A percentile compares a stretch with the other conserved stretches of the same genome.
Conservation (phyloP, 2,329 filamentous ascomycete species). For the Calonectria ilicicola region DNA sequence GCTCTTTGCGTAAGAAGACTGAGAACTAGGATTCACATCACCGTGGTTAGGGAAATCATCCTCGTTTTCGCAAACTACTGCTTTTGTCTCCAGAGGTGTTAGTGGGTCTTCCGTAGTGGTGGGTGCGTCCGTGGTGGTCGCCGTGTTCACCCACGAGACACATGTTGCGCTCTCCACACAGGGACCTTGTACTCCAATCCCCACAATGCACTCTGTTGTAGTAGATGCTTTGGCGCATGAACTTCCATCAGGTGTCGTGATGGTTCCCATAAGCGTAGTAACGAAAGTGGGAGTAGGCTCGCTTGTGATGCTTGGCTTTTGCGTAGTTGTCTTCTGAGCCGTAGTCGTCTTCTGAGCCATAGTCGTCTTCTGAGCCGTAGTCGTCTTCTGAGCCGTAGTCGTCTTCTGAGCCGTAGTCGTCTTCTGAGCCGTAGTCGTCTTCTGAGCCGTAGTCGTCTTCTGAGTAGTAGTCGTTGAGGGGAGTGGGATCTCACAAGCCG, state of each 20-base stretch:
- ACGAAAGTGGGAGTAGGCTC: too few relatives aligned
- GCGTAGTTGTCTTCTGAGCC: too few relatives aligned
- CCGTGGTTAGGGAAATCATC: not conserved
- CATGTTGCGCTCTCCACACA: conserved; percentile 4
- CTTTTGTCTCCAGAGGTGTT: conserved; percentile 3
- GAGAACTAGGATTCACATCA: not conserved
- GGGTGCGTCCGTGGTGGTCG: not conserved
- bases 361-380: not conserved
- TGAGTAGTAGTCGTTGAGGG: not conserved
- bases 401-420: too few relatives aligned
- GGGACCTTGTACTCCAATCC: not conserved
- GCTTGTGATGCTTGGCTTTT: too few relatives aligned
- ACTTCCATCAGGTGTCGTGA: too few relatives aligned
- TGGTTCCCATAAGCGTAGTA: too few relatives aligned
- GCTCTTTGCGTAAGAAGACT: not conserved
- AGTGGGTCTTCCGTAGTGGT: not conserved
- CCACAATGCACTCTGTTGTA: not conserved
- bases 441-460: too few relatives aligned
- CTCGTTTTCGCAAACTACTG: not conserved
- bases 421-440: not conserved
- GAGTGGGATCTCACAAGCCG: not conserved
- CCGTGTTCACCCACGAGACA: not conserved
- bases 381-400: not conserved
- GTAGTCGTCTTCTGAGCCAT: not conserved
- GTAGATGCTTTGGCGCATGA: too few relatives aligned